Conservation (phyloP, 202 grass and related monocot species). For the Panicum hallii region DNA sequence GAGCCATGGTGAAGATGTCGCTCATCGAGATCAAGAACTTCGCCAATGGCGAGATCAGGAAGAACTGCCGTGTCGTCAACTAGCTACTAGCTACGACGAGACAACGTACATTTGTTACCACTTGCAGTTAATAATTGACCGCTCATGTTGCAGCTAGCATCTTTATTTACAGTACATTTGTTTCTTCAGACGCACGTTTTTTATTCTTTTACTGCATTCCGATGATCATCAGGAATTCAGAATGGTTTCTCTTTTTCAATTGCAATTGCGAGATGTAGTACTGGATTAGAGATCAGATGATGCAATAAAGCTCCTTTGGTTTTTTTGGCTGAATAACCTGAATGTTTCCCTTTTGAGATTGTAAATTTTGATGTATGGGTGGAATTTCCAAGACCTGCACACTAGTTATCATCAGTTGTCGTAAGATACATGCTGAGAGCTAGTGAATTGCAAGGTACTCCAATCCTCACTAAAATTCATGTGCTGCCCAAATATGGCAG, state of each 20-base stretch:
- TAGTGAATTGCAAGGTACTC: too few relatives aligned
- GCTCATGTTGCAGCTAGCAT: not conserved
- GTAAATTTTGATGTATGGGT: not conserved
- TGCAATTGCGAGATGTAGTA: not conserved
- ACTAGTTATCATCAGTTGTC: too few relatives aligned
- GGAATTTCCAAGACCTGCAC: too few relatives aligned
- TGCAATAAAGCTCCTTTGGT: not conserved
- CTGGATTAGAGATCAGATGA: not conserved
- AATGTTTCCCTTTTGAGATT: not conserved
- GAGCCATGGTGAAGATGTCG: slow-evolving; percentile 70
- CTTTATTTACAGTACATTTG: not conserved
- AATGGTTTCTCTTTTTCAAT: not conserved
- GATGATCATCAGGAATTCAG: not conserved
- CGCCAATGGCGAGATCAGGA: slow-evolving; percentile 57
- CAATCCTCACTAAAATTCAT: too few relatives aligned
- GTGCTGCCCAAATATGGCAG: too few relatives aligned
- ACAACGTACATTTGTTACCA: not conserved
- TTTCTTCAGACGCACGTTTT: not conserved
- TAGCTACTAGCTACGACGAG: not conserved
- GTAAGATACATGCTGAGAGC: too few relatives aligned
- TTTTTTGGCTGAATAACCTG: not conserved
- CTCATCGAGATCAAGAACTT: slow-evolving; percentile 52
- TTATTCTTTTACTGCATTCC: not conserved
- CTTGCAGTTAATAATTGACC: not conserved
- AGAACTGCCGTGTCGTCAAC: slow-evolving; percentile 16